phyloP scores from a whole-genome alignment of 2,329 filamentous ascomycete genomes.

The Cytospora paraplurivora region DNA sequence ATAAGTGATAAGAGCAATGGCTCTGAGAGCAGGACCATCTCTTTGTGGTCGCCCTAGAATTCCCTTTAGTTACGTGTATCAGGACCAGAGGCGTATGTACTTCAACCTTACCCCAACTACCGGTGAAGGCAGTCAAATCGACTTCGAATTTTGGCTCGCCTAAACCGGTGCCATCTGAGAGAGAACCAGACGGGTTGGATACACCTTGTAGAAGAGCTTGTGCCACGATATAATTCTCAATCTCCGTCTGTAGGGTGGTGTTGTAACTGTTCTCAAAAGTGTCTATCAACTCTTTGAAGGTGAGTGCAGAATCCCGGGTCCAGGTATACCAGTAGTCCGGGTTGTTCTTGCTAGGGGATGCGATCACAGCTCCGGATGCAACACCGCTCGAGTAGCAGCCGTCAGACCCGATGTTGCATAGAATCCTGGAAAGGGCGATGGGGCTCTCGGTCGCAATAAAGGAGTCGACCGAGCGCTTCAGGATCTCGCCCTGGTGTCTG shows the following conservation, averaged over 20 bases:
- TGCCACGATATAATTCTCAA: constrained; percentile 68
- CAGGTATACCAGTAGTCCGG: constrained; percentile 75
- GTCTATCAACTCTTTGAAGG: constrained; percentile 70
- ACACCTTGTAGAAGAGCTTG: constrained; percentile 69
- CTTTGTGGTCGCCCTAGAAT: constrained; percentile 68
- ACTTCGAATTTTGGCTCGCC: constrained; percentile 76
- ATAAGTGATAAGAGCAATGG: constrained; percentile 72
- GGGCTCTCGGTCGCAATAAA: constrained; percentile 56
- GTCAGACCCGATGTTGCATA: constrained; percentile 61
- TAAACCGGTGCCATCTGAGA: constrained; percentile 56
- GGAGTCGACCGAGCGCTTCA: constrained; percentile 52
- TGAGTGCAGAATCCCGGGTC: constrained; percentile 73
- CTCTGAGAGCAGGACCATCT: constrained; percentile 77
- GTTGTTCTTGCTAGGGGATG: constrained; percentile 54
- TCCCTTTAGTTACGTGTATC: constrained; percentile 12
- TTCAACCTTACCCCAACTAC: constrained; percentile 58
- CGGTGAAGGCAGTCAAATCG: constrained; percentile 65
- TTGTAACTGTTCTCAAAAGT: constrained; percentile 63
- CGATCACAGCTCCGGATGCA: constrained; percentile 55
- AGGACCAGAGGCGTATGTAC: too few species aligned
- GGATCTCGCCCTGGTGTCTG: constrained; percentile 40
- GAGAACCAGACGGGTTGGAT: constrained; percentile 67
- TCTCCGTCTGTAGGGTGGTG: constrained; percentile 56
- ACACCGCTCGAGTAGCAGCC: constrained; percentile 54
- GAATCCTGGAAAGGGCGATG: constrained; percentile 52